Percentiles rank a stretch among this genome's conserved stretches.
Evolutionary conservation across 352 stramenopile genomes (phyloP).

Genomic region (Globisporangium irregulare): DNA sequence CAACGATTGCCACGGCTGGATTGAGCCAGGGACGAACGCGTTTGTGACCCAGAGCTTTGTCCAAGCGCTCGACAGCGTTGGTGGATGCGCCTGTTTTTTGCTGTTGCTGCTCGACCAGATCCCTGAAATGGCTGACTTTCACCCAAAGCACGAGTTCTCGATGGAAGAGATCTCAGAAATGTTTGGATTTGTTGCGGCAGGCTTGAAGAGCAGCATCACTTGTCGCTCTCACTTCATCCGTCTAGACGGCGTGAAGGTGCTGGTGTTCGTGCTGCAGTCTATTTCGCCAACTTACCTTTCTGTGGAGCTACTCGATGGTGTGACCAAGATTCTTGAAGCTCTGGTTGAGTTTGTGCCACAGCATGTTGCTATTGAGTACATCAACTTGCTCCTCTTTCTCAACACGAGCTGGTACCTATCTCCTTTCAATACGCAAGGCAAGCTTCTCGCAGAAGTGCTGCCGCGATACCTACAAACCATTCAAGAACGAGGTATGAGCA

Average conservation of each 20-base stretch:
- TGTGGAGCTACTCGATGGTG: slow-evolving; percentile 46
- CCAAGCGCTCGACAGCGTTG: slow-evolving; percentile 63
- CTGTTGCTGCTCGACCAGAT: slow-evolving; percentile 75
- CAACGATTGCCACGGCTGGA: slow-evolving; percentile 66
- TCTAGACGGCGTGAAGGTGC: slow-evolving; percentile 64
- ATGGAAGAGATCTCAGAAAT: slow-evolving; percentile 67
- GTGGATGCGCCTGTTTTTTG: slow-evolving; percentile 69
- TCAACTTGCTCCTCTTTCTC: slow-evolving; percentile 69
- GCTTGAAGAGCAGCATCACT: slow-evolving; percentile 49
- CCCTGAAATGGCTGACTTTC: slow-evolving; percentile 73
- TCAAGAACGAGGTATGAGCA: slow-evolving; percentile 24
- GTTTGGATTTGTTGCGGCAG: slow-evolving; percentile 54
- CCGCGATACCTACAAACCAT: slow-evolving; percentile 58
- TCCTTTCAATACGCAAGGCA: slow-evolving; percentile 73
- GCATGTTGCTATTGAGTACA: slow-evolving; percentile 37
- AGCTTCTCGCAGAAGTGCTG: slow-evolving; percentile 56
- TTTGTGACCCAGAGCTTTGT: slow-evolving; percentile 62
- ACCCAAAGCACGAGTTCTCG: slow-evolving; percentile 64
- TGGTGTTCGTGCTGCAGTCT: slow-evolving; percentile 72
- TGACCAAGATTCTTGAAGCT: slow-evolving; percentile 61
- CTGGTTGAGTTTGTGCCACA: slow-evolving; percentile 39
- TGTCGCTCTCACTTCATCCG: slow-evolving; percentile 76
- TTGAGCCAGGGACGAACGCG: slow-evolving; percentile 65
- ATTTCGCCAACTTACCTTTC: slow-evolving; percentile 77
- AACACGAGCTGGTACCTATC: slow-evolving; percentile 80